Conservation (phyloP, 179 eudicot species). For the Spinacia oleracea region DNA sequence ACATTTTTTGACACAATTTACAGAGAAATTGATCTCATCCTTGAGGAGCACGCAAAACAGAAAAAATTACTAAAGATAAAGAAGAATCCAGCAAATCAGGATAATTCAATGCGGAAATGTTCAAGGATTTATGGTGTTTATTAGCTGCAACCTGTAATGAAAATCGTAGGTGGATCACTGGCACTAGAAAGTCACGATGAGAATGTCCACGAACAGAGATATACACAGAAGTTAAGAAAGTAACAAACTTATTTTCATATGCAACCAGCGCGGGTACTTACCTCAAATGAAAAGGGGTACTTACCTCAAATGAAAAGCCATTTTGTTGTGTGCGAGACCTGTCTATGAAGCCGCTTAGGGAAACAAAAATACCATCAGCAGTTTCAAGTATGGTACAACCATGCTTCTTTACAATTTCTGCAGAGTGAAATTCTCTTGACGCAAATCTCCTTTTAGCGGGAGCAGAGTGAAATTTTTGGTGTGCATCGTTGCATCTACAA, state of each 20-base stretch:
- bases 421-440: slow-evolving; percentile 46
- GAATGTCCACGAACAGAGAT: neutral
- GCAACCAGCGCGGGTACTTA: slow-evolving; percentile 16
- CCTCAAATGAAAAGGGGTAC: slow-evolving; percentile 42
- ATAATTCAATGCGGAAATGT: neutral
- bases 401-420: slow-evolving; percentile 55
- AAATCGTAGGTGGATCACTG: neutral
- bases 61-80: neutral
- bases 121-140: neutral
- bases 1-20: neutral
- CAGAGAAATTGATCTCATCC: neutral
- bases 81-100: neutral
- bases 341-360: slow-evolving; percentile 49
- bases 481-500: slow-evolving; percentile 13
- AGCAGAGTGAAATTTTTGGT: slow-evolving; percentile 10
- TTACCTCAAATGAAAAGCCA: slow-evolving; percentile 63
- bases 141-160: neutral
- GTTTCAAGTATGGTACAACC: slow-evolving; percentile 57
- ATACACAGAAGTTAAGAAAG: neutral
- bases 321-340: slow-evolving; percentile 42
- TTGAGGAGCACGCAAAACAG: neutral
- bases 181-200: neutral
- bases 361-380: slow-evolving; percentile 51
- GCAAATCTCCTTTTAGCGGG: slow-evolving; percentile 40
- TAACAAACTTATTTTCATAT: neutral